Conservation (phyloP, 2,329 filamentous ascomycete genomes). For the Colletotrichum truncatum region DNA sequence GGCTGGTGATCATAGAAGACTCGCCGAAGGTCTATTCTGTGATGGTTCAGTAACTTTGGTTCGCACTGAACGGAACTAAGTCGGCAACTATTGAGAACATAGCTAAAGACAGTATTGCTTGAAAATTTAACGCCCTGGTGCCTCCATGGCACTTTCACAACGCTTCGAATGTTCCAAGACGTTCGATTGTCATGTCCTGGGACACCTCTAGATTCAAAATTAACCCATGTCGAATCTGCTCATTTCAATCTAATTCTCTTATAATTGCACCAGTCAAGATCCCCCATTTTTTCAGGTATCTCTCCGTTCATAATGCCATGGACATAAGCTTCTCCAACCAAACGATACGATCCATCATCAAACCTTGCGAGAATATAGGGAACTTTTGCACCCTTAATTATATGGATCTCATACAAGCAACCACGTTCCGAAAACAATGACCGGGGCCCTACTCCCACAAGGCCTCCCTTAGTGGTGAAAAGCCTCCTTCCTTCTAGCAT, state of each 20-base stretch:
- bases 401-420: neutral
- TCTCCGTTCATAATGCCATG: neutral
- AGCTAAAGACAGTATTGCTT: too few species aligned
- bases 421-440: neutral
- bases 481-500: neutral
- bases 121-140: too few species aligned
- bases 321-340: neutral
- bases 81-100: too few species aligned
- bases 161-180: too few species aligned
- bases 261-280: neutral
- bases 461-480: neutral
- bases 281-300: neutral
- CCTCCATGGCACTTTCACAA: too few species aligned
- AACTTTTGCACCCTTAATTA: neutral
- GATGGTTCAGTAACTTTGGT: too few species aligned
- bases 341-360: neutral
- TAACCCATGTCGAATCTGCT: too few species aligned
- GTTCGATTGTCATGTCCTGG: too few species aligned
- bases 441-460: neutral
- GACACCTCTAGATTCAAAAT: too few species aligned
- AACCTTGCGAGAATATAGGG: neutral
- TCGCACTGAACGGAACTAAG: too few species aligned
- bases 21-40: too few species aligned
- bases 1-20: too few species aligned
- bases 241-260: neutral